phyloP scores from a whole-genome alignment of 1,139 yeast genomes.

The Nakaseomyces uthaithaninus region DNA sequence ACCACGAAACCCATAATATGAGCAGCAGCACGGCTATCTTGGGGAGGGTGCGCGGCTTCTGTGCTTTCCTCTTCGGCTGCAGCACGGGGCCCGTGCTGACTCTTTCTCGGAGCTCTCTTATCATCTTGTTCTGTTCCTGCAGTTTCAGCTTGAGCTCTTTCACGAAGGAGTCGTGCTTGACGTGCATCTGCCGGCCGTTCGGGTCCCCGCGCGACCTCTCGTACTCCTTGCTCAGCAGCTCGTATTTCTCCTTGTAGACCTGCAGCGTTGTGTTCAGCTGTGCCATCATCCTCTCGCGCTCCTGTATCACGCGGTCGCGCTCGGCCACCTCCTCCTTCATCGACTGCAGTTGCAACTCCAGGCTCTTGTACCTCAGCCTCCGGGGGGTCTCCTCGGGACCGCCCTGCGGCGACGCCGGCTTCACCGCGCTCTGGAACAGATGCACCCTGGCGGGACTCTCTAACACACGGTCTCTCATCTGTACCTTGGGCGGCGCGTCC shows the following conservation, averaged over 20 bases:
- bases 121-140: constrained; percentile 25
- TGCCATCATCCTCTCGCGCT: constrained; percentile 3
- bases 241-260: constrained; percentile 20
- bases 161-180: constrained; percentile 15
- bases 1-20: neutral
- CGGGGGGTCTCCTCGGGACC: neutral
- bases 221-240: constrained; percentile 11
- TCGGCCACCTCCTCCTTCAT: constrained; percentile 5
- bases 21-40: neutral
- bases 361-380: constrained; percentile 4
- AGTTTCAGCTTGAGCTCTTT: constrained; percentile 26
- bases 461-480: neutral
- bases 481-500: neutral
- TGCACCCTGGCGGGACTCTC: neutral
- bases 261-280: constrained; percentile 10
- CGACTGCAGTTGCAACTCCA: constrained; percentile 6
- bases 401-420: neutral
- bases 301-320: constrained; percentile 3
- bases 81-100: constrained; percentile 24
- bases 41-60: neutral
- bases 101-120: constrained; percentile 18
- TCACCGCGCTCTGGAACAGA: neutral
- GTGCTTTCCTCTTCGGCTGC: constrained; percentile 47
- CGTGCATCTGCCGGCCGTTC: neutral
- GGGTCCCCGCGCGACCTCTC: neutral